Evolutionary conservation across 768 basidiomycete species (phyloP).

Genomic region (Tylopilus sp.): DNA sequence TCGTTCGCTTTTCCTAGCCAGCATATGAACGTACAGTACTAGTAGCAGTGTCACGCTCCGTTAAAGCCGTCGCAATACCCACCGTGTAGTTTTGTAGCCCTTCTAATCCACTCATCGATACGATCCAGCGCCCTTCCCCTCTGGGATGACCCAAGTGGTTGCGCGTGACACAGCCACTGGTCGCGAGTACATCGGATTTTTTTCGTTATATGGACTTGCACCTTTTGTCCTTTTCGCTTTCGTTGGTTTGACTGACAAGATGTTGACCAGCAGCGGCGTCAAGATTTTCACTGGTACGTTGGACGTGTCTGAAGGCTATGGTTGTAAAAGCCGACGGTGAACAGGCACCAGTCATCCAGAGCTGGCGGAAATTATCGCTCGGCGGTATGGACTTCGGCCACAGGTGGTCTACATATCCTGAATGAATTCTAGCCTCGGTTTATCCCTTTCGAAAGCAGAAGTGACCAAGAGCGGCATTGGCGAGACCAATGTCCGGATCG

Average conservation of each 20-base stretch:
- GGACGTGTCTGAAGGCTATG: neutral
- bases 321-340: conserved; percentile 1
- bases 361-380: conserved; percentile 89
- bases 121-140: neutral
- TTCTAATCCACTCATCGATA: conserved; percentile 1
- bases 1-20: conserved; percentile 16
- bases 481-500: conserved; percentile 88
- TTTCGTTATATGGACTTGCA: conserved; percentile 9
- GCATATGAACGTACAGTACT: conserved; percentile 27
- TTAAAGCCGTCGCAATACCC: conserved; percentile 32
- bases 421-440: conserved; percentile 65
- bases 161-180: conserved; percentile 15
- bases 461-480: conserved; percentile 87
- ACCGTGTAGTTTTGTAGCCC: conserved; percentile 35
- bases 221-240: conserved; percentile 1
- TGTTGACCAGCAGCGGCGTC: conserved; percentile 56
- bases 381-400: conserved; percentile 54
- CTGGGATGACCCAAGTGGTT: neutral
- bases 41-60: conserved; percentile 29
- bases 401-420: conserved; percentile 20
- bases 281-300: conserved; percentile 56
- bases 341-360: conserved; percentile 94
- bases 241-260: conserved; percentile 25
- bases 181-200: conserved; percentile 3
- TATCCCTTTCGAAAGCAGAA: conserved; percentile 83